Percentiles rank a stretch among this genome's conserved stretches.
phyloP scores from a whole-genome alignment of 257 asterid species.

The Henckelia pumila region DNA sequence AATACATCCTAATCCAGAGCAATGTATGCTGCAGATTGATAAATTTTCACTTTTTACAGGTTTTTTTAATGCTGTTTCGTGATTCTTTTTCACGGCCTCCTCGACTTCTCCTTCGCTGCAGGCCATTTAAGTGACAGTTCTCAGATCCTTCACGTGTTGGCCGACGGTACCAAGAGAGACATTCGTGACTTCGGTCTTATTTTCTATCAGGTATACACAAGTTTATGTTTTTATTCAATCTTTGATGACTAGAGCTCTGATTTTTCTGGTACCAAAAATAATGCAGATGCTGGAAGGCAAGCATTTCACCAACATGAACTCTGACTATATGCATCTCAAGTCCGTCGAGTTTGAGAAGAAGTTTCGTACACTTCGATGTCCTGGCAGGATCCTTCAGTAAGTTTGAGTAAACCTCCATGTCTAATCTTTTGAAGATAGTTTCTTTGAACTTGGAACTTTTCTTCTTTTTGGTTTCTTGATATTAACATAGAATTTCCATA shows the following conservation, averaged over 20 bases:
- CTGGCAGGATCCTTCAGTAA: conserved; percentile 53
- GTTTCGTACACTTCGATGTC: conserved; percentile 39
- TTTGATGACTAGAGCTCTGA: neutral
- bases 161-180: conserved; percentile 43
- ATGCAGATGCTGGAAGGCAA: conserved; percentile 51
- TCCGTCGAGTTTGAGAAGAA: conserved; percentile 51
- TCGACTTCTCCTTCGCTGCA: conserved; percentile 7
- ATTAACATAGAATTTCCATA: too few species aligned
- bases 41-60: neutral
- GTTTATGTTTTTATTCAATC: neutral
- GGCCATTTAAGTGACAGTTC: conserved; percentile 27
- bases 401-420: conserved; percentile 15
- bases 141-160: conserved; percentile 20
- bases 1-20: conserved; percentile 44
- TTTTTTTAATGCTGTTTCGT: neutral
- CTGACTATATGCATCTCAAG: conserved; percentile 36
- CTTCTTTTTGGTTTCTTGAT: neutral
- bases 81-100: conserved; percentile 4
- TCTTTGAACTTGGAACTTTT: neutral
- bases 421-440: neutral
- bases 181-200: conserved; percentile 46
- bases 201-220: conserved; percentile 45
- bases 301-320: conserved; percentile 22
- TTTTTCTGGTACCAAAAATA: conserved; percentile 12
- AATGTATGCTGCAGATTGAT: conserved; percentile 27